These are phyloP conservation scores for Ophiocordyceps camponoti-saundersi DNA, from an alignment of 2,329 filamentous ascomycete genomes.

Conservation along the genomic window DNA sequence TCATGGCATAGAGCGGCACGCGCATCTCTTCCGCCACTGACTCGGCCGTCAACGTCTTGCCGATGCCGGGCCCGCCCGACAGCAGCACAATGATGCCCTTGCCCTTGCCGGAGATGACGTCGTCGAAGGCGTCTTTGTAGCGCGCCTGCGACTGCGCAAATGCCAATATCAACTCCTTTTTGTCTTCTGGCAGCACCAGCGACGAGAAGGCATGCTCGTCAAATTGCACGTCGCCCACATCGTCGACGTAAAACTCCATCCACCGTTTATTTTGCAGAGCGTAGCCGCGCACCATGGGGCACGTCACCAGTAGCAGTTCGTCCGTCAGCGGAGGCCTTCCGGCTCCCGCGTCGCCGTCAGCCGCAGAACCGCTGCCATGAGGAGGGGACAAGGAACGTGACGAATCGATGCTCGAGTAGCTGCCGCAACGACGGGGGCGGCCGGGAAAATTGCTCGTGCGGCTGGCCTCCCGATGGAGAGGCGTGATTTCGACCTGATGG, in stretches of 20 bases:
- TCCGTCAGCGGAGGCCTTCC: constrained; percentile 15
- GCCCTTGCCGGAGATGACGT: constrained; percentile 34
- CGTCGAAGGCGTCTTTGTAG: constrained; percentile 27
- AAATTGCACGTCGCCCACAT: constrained; percentile 26
- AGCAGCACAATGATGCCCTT: constrained; percentile 32
- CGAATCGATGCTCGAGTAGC: neutral
- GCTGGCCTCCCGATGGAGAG: neutral
- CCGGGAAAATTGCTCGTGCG: neutral
- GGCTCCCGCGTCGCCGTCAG: constrained; percentile 4
- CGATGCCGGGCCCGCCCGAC: constrained; percentile 28
- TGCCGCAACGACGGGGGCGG: neutral
- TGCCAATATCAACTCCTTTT: constrained; percentile 33
- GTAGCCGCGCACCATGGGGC: constrained; percentile 28
- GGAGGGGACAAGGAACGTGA: neutral
- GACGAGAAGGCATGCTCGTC: constrained; percentile 29
- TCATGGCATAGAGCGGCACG: constrained; percentile 31
- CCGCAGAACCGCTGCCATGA: neutral
- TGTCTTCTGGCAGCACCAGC: constrained; percentile 28
- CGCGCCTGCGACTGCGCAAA: constrained; percentile 29
- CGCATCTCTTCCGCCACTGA: constrained; percentile 30
- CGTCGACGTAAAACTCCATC: constrained; percentile 31
- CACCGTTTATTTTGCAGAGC: constrained; percentile 28
- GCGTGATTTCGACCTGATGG: constrained; percentile 8
- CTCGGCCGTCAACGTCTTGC: constrained; percentile 32
- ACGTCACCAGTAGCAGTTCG: constrained; percentile 22